A percentile compares a stretch with the other conserved stretches of the same genome.
Evolutionary conservation across 345 rosid species (phyloP).

Genomic region (Sonneratia alba): DNA sequence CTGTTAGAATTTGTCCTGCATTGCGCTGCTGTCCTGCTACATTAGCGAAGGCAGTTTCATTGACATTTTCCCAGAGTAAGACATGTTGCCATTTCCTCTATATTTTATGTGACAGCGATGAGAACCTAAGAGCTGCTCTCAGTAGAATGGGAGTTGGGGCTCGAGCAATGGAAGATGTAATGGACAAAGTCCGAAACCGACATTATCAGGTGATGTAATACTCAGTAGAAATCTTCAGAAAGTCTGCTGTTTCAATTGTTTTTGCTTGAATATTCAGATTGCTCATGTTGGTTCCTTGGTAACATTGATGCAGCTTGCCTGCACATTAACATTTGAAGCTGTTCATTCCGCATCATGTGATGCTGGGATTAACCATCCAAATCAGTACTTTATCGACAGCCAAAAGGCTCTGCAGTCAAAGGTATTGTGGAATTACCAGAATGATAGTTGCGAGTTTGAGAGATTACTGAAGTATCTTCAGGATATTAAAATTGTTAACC

Average conservation of each 20-base stretch:
- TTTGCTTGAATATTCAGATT: constrained; percentile 1
- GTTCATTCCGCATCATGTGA: constrained; percentile 58
- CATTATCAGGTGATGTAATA: constrained; percentile 63
- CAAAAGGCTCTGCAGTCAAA: constrained; percentile 56
- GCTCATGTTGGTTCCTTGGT: not conserved
- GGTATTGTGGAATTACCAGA: constrained; percentile 18
- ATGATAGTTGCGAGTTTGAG: not conserved
- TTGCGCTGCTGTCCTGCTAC: not conserved
- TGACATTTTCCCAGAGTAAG: not conserved
- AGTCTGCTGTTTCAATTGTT: not conserved
- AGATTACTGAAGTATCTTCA: not conserved
- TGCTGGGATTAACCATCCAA: constrained; percentile 89
- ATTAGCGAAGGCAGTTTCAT: not conserved
- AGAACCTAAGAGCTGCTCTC: constrained; percentile 80
- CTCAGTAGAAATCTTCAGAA: not conserved
- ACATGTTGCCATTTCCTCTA: not conserved
- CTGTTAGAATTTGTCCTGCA: not conserved
- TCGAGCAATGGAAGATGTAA: constrained; percentile 56
- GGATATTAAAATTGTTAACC: no score
- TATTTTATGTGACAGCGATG: constrained; percentile 41
- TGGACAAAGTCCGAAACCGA: constrained; percentile 70
- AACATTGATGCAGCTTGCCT: constrained; percentile 53
- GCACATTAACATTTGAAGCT: constrained; percentile 84
- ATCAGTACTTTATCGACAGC: constrained; percentile 78
- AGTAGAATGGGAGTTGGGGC: constrained; percentile 63